phyloP scores from a whole-genome alignment of 176 grass and related monocot species.

The Zoysia japonica region DNA sequence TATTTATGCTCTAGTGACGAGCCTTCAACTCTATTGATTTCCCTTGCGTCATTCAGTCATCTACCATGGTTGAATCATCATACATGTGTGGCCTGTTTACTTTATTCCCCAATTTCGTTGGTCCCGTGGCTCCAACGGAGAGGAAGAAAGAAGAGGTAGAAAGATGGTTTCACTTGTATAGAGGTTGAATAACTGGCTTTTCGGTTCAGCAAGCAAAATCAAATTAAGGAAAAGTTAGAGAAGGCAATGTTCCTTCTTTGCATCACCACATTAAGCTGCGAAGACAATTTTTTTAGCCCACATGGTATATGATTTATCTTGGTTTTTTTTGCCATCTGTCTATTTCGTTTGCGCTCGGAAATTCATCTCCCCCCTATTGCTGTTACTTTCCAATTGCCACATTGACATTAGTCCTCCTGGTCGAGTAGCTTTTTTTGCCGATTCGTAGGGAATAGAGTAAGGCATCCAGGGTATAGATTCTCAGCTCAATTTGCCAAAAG shows the following conservation, averaged over 20 bases:
- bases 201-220: too few species aligned
- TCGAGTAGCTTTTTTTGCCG: background rate
- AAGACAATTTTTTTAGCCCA: background rate
- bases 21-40: background rate
- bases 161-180: background rate
- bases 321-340: background rate
- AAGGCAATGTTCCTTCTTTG: too few species aligned
- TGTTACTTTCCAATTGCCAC: background rate
- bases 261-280: background rate
- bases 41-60: background rate
- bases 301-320: background rate
- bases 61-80: background rate
- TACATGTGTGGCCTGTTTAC: background rate
- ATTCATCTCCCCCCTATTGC: background rate
- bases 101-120: background rate
- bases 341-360: background rate
- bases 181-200: too few species aligned
- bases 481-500: constrained; percentile 10
- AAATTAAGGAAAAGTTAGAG: too few species aligned
- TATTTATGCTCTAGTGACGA: background rate
- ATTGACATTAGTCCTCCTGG: background rate
- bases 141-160: background rate
- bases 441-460: constrained; percentile 21
- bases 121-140: too few species aligned
- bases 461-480: constrained; percentile 33